Conservation (phyloP, 805 yeast species). For the Scheffersomyces amazonensis region DNA sequence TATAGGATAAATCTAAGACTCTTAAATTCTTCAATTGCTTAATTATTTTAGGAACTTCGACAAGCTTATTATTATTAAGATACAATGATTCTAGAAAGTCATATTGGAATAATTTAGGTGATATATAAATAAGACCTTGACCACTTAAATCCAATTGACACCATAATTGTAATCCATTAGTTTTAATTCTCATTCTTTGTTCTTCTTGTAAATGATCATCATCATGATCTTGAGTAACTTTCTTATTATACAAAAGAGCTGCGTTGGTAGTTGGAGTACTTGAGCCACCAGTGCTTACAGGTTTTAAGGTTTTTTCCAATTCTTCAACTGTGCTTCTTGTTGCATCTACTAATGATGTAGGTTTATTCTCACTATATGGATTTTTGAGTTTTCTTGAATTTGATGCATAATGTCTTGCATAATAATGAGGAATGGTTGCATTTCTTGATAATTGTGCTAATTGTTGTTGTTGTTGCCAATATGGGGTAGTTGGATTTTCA, state of each 20-base stretch:
- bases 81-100: slow-evolving; percentile 82
- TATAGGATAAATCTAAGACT: slow-evolving; percentile 82
- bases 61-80: slow-evolving; percentile 80
- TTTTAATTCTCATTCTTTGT: slow-evolving; percentile 57
- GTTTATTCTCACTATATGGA: slow-evolving; percentile 34
- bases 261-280: slow-evolving; percentile 36
- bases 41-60: slow-evolving; percentile 63
- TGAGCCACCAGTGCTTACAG: slow-evolving; percentile 15
- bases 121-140: slow-evolving; percentile 69
- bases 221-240: slow-evolving; percentile 45
- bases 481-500: slow-evolving; percentile 42
- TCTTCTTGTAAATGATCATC: slow-evolving; percentile 52
- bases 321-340: slow-evolving; percentile 42
- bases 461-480: slow-evolving; percentile 81
- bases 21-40: slow-evolving; percentile 68
- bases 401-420: slow-evolving; percentile 80
- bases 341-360: slow-evolving; percentile 40
- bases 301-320: slow-evolving; percentile 41
- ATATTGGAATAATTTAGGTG: slow-evolving; percentile 76
- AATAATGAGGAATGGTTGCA: slow-evolving; percentile 69
- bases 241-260: slow-evolving; percentile 42
- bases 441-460: slow-evolving; percentile 66
- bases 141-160: slow-evolving; percentile 90
- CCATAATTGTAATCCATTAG: slow-evolving; percentile 83
- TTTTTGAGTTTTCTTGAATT: slow-evolving; percentile 50